phyloP scores from a whole-genome alignment of 441 rosid genomes.

The Raphanus hybrid region DNA sequence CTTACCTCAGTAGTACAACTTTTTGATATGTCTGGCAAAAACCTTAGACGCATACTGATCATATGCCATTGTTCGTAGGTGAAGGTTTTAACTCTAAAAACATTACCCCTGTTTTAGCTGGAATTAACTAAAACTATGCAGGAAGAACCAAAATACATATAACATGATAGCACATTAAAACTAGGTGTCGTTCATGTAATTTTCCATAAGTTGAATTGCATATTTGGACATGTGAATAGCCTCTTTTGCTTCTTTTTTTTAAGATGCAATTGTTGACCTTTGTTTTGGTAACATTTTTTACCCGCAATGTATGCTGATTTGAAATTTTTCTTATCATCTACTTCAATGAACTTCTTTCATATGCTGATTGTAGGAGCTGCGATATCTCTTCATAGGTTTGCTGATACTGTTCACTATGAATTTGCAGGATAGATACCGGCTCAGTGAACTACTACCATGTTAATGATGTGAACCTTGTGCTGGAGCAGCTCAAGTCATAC shows the following conservation, averaged over 20 bases:
- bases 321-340: conserved; percentile 19
- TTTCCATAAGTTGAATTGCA: conserved; percentile 21
- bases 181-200: conserved; percentile 14
- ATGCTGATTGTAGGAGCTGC: conserved; percentile 23
- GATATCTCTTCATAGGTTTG: conserved; percentile 33
- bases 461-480: conserved; percentile 60
- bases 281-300: background rate
- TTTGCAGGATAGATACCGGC: conserved; percentile 81
- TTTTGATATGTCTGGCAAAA: conserved; percentile 22
- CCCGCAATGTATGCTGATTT: conserved; percentile 19
- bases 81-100: conserved; percentile 6
- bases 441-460: conserved; percentile 64
- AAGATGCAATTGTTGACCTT: conserved; percentile 9
- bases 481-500: conserved; percentile 71
- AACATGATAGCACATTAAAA: conserved; percentile 8
- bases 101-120: conserved; percentile 12
- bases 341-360: conserved; percentile 17
- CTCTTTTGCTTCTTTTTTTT: conserved; percentile 17
- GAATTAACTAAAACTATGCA: conserved; percentile 16
- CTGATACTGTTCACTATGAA: conserved; percentile 33
- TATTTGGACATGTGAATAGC: conserved; percentile 24
- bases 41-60: conserved; percentile 20
- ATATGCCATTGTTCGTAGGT: conserved; percentile 1
- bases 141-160: conserved; percentile 5
- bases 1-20: conserved; percentile 17